Evolutionary conservation across 176 grass and related monocot species (phyloP), one percentile per base, ranked within the genome.

Genomic region (Musa troglodytarum): DNA sequence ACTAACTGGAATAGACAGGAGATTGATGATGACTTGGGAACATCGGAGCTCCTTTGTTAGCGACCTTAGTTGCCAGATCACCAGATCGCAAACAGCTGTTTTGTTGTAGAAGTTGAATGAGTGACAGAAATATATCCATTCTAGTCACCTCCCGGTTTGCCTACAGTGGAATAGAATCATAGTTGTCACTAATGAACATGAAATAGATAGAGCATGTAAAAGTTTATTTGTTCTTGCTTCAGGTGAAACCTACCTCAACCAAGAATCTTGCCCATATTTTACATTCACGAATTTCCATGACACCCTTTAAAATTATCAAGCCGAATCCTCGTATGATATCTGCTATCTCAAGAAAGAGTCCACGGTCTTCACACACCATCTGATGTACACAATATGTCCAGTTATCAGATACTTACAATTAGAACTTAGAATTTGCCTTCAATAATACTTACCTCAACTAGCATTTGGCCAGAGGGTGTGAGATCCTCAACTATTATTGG

Each of bases 401-500:
- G 15, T 25, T 56, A 4, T 17, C 52, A 29, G 72, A 69, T 16
- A 15, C 49, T 28, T 52, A 49, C 17, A 76, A 70, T 2, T 49
- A 24, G 56, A 53, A 66, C 50, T 49, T 43, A 16, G 11, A 52
- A 8, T 6, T 59, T 57, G 23, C 14, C 54, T 63, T 53, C 22
- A 9, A 21, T 15, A 10, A 24, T 20, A 72, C 54, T 76, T 99
- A 99, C 96, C 96, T 99, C 96, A 14, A 99, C 91, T 68, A 99
- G 83, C 96, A 99, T 99, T 78, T 95, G 91, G 52, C 96, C 91
- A 67, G 91, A 86, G 16, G 86, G 96, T 68, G 84, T 77, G 72
- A 99, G 86, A 84, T 99, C 96, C 88, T 99, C 91, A 2, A 99
- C 84, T 62, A 99, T 92, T 83, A 99, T 99, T 77, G 96, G 96